Conservation (phyloP, 2,329 filamentous ascomycete species). For the Penicillium thymicola region DNA sequence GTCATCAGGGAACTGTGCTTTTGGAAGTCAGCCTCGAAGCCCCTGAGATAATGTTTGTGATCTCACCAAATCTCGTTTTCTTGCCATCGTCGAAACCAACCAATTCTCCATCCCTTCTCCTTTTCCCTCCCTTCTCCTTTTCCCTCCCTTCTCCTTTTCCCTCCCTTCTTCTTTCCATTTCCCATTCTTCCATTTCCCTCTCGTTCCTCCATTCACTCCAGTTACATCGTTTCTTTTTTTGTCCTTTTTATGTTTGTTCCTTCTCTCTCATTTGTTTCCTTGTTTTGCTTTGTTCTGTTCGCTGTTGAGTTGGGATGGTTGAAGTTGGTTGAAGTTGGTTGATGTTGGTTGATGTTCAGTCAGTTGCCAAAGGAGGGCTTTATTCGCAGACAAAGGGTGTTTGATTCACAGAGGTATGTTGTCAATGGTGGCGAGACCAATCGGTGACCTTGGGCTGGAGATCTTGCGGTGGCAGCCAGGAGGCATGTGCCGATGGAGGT, state of each 20-base stretch:
- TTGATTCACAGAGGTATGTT: neutral
- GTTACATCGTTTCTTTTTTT: neutral
- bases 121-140: too few species aligned
- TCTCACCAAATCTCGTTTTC: neutral
- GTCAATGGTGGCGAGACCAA: neutral
- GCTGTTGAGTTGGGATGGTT: neutral
- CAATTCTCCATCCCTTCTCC: neutral
- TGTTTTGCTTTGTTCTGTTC: neutral
- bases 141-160: neutral
- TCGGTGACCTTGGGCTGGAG: neutral
- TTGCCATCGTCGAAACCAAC: neutral
- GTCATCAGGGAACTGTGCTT: neutral
- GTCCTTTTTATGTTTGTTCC: neutral
- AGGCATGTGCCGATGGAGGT: neutral
- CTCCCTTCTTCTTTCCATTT: neutral
- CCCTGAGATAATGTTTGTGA: neutral
- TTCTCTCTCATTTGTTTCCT: neutral
- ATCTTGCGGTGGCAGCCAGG: neutral
- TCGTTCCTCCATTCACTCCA: neutral
- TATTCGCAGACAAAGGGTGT: neutral
- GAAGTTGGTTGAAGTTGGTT: neutral
- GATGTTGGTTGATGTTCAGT: neutral
- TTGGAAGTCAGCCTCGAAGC: neutral
- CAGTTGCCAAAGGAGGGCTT: too few species aligned
- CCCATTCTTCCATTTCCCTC: neutral